Evolutionary conservation across 257 asterid species (phyloP).

Genomic region (Nemophila menziesii): DNA sequence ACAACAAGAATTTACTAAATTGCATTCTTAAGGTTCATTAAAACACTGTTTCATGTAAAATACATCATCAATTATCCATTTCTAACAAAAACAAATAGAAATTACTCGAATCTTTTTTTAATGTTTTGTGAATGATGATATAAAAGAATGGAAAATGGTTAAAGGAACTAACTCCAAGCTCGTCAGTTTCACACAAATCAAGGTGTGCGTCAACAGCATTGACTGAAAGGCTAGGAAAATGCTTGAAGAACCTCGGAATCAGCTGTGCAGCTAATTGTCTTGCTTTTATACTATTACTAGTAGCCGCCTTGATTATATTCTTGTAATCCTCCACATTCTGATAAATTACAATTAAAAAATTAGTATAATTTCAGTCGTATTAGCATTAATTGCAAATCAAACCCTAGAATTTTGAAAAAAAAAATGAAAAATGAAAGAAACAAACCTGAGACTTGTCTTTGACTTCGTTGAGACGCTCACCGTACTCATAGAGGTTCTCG

Average conservation of each 20-base stretch:
- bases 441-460: slow-evolving; percentile 84
- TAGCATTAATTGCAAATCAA: slow-evolving; percentile 8
- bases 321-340: slow-evolving; percentile 65
- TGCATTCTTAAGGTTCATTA: not conserved
- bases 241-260: slow-evolving; percentile 81
- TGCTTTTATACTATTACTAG: slow-evolving; percentile 65
- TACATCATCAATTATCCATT: not conserved
- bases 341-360: slow-evolving; percentile 6
- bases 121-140: not conserved
- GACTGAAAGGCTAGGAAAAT: slow-evolving; percentile 54
- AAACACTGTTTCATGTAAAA: too few relatives aligned
- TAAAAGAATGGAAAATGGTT: not conserved
- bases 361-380: not conserved
- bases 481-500: slow-evolving; percentile 82
- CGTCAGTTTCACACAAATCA: slow-evolving; percentile 93
- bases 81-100: not conserved
- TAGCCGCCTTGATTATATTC: slow-evolving; percentile 61
- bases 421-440: slow-evolving; percentile 1
- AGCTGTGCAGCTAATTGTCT: slow-evolving; percentile 92
- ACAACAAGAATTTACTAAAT: not conserved
- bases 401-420: slow-evolving; percentile 20
- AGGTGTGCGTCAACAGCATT: slow-evolving; percentile 83
- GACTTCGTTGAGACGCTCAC: slow-evolving; percentile 67
- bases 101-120: not conserved
- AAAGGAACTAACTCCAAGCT: slow-evolving; percentile 63